Evolutionary conservation across 2,329 filamentous ascomycete genomes (phyloP).

Genomic region (Sporothrix curviconia): DNA sequence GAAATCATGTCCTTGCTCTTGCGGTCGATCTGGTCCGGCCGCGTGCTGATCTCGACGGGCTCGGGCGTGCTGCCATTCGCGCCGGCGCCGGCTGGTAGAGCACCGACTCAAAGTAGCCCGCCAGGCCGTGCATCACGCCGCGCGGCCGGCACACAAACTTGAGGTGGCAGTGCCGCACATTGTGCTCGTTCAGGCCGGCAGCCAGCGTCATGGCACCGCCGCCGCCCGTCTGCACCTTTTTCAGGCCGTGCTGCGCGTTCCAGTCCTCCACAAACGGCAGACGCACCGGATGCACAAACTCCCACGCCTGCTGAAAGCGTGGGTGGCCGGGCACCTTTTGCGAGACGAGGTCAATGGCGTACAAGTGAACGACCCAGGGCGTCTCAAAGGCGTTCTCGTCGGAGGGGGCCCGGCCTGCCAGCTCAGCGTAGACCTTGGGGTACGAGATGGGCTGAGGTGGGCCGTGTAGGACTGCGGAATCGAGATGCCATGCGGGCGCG

Average conservation of each 20-base stretch:
- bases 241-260: constrained; percentile 43
- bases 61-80: constrained; percentile 30
- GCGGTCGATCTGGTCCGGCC: constrained; percentile 81
- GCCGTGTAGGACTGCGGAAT: constrained; percentile 92
- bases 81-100: constrained; percentile 56
- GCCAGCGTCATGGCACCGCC: constrained; percentile 68
- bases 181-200: constrained; percentile 84
- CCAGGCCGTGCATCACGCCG: constrained; percentile 84
- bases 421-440: constrained; percentile 77
- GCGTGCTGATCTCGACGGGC: constrained; percentile 81
- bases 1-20: constrained; percentile 99
- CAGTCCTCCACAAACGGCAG: constrained; percentile 28
- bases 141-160: constrained; percentile 71
- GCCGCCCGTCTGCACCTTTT: constrained; percentile 55
- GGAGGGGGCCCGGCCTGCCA: constrained; percentile 53
- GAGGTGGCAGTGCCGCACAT: constrained; percentile 70
- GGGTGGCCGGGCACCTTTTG: constrained; percentile 51
- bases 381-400: constrained; percentile 76
- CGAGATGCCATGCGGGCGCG: constrained; percentile 73
- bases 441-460: constrained; percentile 83
- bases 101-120: constrained; percentile 95
- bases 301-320: constrained; percentile 71
- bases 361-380: constrained; percentile 90
- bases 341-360: constrained; percentile 80
- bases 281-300: constrained; percentile 71